Evolutionary conservation across 2,329 filamentous ascomycete species (phyloP).

Genomic region (Epichloe scottii): DNA sequence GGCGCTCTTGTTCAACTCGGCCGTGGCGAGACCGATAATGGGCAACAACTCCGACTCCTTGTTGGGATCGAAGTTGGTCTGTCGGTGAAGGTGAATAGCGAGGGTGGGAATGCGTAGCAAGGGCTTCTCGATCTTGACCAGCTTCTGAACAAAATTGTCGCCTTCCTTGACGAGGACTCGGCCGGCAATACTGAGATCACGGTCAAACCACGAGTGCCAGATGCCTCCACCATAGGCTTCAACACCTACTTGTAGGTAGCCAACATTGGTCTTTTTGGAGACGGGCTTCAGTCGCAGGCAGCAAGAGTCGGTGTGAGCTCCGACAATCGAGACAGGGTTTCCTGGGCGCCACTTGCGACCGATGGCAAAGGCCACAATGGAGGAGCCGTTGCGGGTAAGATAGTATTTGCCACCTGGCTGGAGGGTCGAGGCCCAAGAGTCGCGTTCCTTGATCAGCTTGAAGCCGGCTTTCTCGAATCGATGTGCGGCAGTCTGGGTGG

Average conservation of each 20-base stretch:
- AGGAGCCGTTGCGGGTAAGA: conserved; percentile 84
- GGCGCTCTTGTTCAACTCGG: conserved; percentile 71
- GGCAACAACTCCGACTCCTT: conserved; percentile 95
- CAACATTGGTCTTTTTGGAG: conserved; percentile 74
- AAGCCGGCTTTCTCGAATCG: conserved; percentile 78
- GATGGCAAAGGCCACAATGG: conserved; percentile 84
- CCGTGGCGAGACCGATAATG: conserved; percentile 75
- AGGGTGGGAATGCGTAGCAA: conserved; percentile 86
- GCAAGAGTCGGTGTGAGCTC: conserved; percentile 91
- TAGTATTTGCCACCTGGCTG: conserved; percentile 90
- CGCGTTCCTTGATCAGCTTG: conserved; percentile 75
- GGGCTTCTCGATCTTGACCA: conserved; percentile 83
- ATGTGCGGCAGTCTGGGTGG: conserved; percentile 64
- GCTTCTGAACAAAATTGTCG: conserved; percentile 63
- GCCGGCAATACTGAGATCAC: conserved; percentile 82
- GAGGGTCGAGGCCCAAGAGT: conserved; percentile 71
- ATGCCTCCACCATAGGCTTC: conserved; percentile 95
- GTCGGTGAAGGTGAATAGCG: conserved; percentile 85
- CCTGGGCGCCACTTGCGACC: conserved; percentile 84
- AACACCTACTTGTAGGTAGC: conserved; percentile 88
- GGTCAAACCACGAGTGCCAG: conserved; percentile 98
- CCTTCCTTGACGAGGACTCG: conserved; percentile 68
- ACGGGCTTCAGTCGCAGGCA: conserved; percentile 88
- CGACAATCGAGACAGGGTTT: conserved; percentile 84
- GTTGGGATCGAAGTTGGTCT: conserved; percentile 81